These are phyloP conservation scores for Colletotrichum lupini DNA, from an alignment of 2,329 filamentous ascomycete species.

Conservation along the genomic window DNA sequence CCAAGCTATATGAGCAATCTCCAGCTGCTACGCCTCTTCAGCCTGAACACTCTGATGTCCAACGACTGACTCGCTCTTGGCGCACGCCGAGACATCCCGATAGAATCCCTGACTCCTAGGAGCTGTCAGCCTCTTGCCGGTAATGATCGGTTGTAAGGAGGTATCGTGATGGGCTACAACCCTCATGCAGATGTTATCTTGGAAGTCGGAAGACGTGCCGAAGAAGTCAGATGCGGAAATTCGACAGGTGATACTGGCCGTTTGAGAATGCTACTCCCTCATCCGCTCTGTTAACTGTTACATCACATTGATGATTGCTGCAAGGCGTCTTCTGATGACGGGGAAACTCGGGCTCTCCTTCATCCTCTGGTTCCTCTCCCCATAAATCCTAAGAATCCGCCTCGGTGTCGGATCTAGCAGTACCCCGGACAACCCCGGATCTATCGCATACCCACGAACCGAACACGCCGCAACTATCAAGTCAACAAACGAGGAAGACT, in stretches of 20 bases:
- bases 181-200: not conserved
- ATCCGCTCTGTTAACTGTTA: not conserved
- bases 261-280: not conserved
- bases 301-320: not conserved
- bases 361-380: not conserved
- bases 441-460: not conserved
- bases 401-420: not conserved
- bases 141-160: not conserved
- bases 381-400: slow-evolving; percentile 6
- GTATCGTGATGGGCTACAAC: not conserved
- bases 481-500: not conserved
- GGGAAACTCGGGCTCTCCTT: not conserved
- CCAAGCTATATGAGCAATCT: not conserved
- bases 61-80: not conserved
- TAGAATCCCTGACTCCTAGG: not conserved
- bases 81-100: not conserved
- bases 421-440: not conserved
- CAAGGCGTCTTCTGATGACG: not conserved
- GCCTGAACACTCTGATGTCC: not conserved
- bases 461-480: not conserved
- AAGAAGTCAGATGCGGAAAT: not conserved
- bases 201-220: not conserved
- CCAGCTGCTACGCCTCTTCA: not conserved
- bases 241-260: not conserved
- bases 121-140: not conserved